Evolutionary conservation across 306 rosid genomes (phyloP).

Genomic region (Cucurbita moschata): DNA sequence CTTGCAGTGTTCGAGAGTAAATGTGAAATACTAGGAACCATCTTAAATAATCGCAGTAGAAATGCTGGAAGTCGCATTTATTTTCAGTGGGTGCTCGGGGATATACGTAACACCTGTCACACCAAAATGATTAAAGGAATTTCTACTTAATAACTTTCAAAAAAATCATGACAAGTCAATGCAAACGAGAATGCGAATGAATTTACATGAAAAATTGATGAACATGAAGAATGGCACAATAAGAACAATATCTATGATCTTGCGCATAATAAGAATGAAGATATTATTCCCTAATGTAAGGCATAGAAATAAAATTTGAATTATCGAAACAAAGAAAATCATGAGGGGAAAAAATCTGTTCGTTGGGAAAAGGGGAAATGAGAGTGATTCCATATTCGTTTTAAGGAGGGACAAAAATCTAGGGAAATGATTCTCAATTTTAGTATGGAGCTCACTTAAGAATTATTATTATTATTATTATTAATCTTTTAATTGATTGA

Average conservation of each 20-base stretch:
- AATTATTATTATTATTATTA: not conserved
- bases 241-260: not conserved
- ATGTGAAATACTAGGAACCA: not conserved
- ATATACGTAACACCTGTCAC: constrained; percentile 58
- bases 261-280: not conserved
- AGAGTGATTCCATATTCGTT: not conserved
- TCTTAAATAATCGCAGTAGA: constrained; percentile 37
- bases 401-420: not conserved
- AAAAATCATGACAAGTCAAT: not conserved
- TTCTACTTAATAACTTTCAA: not conserved
- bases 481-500: not conserved
- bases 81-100: constrained; percentile 61
- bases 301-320: not conserved
- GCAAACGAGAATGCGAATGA: not conserved
- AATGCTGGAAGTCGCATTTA: constrained; percentile 67
- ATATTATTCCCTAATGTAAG: not conserved
- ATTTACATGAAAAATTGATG: not conserved
- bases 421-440: not conserved
- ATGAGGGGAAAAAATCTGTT: not conserved
- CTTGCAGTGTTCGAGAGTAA: constrained; percentile 1
- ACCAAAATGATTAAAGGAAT: constrained; percentile 16
- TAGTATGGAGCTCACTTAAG: not conserved
- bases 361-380: not conserved
- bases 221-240: not conserved
- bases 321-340: not conserved